phyloP scores from a whole-genome alignment of 768 basidiomycete genomes.

The Crucibulum laeve region DNA sequence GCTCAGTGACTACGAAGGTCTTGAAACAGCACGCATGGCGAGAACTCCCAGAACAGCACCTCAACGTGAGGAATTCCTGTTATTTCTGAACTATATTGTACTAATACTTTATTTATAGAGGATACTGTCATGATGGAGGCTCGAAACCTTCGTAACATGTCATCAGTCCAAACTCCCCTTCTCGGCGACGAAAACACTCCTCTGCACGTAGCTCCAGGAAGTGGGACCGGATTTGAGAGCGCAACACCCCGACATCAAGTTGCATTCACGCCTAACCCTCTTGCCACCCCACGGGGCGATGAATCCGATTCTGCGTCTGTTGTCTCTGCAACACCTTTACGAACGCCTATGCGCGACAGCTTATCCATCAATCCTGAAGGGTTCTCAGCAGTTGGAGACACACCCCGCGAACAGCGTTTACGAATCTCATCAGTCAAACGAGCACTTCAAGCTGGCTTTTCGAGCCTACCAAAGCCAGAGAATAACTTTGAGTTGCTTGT shows the following conservation, averaged over 20 bases:
- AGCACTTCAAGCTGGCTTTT: constrained; percentile 77
- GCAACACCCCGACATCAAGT: constrained; percentile 92
- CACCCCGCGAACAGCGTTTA: constrained; percentile 73
- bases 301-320: constrained; percentile 48
- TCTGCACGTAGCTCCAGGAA: constrained; percentile 65
- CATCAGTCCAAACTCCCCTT: constrained; percentile 86
- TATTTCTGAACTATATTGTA: constrained; percentile 2
- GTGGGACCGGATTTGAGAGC: constrained; percentile 89
- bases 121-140: constrained; percentile 95
- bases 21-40: constrained; percentile 87
- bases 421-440: constrained; percentile 64
- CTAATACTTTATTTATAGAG: constrained; percentile 46
- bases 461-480: constrained; percentile 84
- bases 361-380: constrained; percentile 84
- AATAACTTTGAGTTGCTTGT: constrained; percentile 96
- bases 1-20: constrained; percentile 87
- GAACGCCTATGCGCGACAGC: constrained; percentile 93
- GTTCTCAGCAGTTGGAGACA: constrained; percentile 50
- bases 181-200: constrained; percentile 98
- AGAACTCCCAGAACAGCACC: constrained; percentile 93
- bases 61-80: constrained; percentile 70
- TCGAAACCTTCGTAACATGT: constrained; percentile 93
- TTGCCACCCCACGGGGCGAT: constrained; percentile 74
- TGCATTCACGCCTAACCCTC: constrained; percentile 93
- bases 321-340: constrained; percentile 72